Base-by-base conservation (phyloP, 1,284 basidiomycete genomes). In the Rugosomyces carneus region DNA sequence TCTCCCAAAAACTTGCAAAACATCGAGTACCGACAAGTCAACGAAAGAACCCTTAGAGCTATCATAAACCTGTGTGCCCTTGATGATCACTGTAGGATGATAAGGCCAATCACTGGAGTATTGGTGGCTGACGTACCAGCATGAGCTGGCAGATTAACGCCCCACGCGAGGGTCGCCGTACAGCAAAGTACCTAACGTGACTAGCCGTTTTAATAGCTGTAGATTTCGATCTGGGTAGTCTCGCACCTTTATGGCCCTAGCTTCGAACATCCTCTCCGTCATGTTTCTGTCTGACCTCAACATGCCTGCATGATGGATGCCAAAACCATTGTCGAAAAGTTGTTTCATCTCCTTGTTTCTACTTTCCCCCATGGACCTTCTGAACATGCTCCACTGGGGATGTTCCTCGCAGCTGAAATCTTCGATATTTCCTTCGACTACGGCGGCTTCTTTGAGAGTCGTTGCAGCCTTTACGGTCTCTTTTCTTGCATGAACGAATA, bases 301-400 rank as follows among this genome's bases (percentile, higher is more conserved):
- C 96, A 99, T 99, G 19, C 96, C 96, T 24, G 96, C 96, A 66
- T 99, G 95, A 65, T 99, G 97, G 39, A 99, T 99, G 15, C 91
- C 96, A 61, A 99, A 95, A 5, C 96, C 96, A 50, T 72, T 68
- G 52, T 95, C 89, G 57, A 96, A 96, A 11, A 99, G 73, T 60
- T 92, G 83, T 63, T 89, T 96, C 91, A 99, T 92, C 67, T 99
- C 96, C 63, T 89, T 93, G 63, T 99, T 99, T 52, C 82, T 73
- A 8, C 90, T 94, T 48, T 80, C 76, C 8, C 80, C 78, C 19
- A 99, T 78, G 42, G 87, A 85, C 48, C 82, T 73, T 39, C 89
- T 81, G 67, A 93, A 95, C 13, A 81, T 61, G n/a, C 65, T 68
- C 68, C 75, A 93, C 47, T 81, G 79, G 3, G 86, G 86, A 60